phyloP scores from a whole-genome alignment of 176 grass and related monocot genomes.

The Aegilops tauschii region DNA sequence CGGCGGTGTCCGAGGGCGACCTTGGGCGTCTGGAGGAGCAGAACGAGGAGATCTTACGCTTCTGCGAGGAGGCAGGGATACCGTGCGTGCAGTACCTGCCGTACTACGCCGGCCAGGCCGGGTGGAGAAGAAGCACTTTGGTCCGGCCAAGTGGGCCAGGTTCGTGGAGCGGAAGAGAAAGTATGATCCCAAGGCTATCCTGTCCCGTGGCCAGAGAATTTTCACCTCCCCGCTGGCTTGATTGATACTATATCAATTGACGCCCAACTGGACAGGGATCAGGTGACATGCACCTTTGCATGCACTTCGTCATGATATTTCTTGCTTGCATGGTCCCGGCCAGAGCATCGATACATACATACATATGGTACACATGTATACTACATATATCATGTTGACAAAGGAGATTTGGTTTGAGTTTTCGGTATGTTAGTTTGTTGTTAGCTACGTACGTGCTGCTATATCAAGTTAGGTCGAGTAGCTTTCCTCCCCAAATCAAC shows the following conservation, averaged over 20 bases:
- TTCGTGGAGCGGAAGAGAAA: conserved; percentile 48
- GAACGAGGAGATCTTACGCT: conserved; percentile 46
- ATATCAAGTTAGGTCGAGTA: too few species aligned
- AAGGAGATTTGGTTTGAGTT: too few species aligned
- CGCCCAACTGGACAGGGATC: too few species aligned
- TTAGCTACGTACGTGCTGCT: too few species aligned
- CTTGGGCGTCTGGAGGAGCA: conserved; percentile 40
- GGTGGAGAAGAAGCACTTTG: conserved; percentile 74
- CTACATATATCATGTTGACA: too few species aligned
- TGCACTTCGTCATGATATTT: not conserved
- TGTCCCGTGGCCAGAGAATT: conserved; percentile 66
- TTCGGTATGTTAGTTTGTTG: too few species aligned
- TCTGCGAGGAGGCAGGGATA: conserved; percentile 56
- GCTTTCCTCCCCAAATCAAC: too few species aligned
- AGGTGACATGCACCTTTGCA: too few species aligned
- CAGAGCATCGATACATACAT: not conserved
- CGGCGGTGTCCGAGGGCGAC: conserved; percentile 19
- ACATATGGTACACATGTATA: too few species aligned
- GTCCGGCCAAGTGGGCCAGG: conserved; percentile 38
- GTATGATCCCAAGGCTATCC: conserved; percentile 65
- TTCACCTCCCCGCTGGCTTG: conserved; percentile 44
- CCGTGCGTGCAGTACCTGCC: conserved; percentile 58
- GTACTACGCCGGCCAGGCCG: conserved; percentile 35
- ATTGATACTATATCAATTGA: not conserved
- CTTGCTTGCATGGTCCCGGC: too few species aligned